Percentiles rank a stretch among this genome's conserved stretches.
These are phyloP conservation scores for Diaporthe helianthi DNA, from an alignment of 2,329 filamentous ascomycete genomes.

Conservation along the genomic window DNA sequence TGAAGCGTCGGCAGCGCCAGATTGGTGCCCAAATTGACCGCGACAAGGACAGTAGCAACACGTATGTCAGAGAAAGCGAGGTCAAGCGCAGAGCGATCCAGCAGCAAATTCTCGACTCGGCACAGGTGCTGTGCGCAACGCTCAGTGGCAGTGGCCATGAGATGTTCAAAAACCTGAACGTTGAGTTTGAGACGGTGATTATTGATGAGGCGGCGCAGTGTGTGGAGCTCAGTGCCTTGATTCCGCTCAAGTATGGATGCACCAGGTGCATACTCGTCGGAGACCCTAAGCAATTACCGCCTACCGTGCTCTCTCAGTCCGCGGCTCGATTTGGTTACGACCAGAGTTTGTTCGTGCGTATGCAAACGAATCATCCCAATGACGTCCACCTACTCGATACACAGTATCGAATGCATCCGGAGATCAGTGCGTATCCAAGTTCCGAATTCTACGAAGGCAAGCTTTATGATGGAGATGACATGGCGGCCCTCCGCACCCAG, in stretches of 20 bases:
- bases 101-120: constrained; percentile 87
- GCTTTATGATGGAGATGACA: constrained; percentile 83
- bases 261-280: constrained; percentile 96
- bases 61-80: constrained; percentile 82
- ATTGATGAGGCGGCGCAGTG: constrained; percentile 99
- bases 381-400: constrained; percentile 95
- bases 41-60: constrained; percentile 84
- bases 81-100: constrained; percentile 84
- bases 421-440: constrained; percentile 92
- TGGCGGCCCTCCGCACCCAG: constrained; percentile 76
- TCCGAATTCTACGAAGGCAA: constrained; percentile 89
- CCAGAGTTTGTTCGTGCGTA: constrained; percentile 96
- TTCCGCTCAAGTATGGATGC: constrained; percentile 96
- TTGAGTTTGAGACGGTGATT: constrained; percentile 98
- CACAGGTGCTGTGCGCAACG: constrained; percentile 93
- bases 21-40: constrained; percentile 87
- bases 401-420: constrained; percentile 99
- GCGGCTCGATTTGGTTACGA: constrained; percentile 94
- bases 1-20: constrained; percentile 76
- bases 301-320: constrained; percentile 93
- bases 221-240: constrained; percentile 94
- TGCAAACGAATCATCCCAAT: constrained; percentile 90
- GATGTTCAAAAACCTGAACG: constrained; percentile 91
- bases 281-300: constrained; percentile 95
- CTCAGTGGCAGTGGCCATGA: constrained; percentile 96